A percentile compares a stretch with the other conserved stretches of the same genome.
These are phyloP conservation scores for Globisporangium middletonii DNA, from an alignment of 352 stramenopile species.

Conservation along the genomic window DNA sequence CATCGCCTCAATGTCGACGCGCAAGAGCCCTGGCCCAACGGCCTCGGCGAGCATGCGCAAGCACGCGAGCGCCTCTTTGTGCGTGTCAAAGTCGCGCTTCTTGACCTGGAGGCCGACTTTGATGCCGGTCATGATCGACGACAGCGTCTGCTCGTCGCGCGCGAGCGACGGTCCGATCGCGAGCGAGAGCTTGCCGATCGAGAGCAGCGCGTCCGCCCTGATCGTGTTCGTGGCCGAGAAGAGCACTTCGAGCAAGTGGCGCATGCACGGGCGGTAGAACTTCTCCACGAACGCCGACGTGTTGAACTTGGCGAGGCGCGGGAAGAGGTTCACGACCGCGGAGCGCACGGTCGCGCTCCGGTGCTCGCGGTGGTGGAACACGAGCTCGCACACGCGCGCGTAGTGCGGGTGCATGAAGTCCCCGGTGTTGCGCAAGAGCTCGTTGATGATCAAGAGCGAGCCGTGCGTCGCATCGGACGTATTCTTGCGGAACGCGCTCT, in stretches of 20 bases:
- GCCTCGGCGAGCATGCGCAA: conserved; percentile 78
- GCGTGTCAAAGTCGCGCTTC: conserved; percentile 80
- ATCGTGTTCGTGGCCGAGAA: conserved; percentile 76
- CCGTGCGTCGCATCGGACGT: conserved; percentile 77
- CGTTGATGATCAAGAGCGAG: conserved; percentile 79
- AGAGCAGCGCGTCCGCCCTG: conserved; percentile 71
- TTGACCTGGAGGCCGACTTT: conserved; percentile 78
- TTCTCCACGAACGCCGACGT: conserved; percentile 82
- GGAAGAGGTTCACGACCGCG: conserved; percentile 83
- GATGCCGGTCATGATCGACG: conserved; percentile 83
- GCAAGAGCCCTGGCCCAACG: conserved; percentile 62
- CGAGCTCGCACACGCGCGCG: conserved; percentile 55
- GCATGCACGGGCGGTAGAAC: conserved; percentile 80
- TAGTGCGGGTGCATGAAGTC: conserved; percentile 89
- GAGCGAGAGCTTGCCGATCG: conserved; percentile 78
- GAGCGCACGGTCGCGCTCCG: conserved; percentile 71
- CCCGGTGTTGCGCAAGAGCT: conserved; percentile 80
- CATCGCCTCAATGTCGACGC: conserved; percentile 79
- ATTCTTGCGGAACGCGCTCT: conserved; percentile 65
- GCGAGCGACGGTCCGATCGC: conserved; percentile 72
- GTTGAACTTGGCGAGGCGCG: conserved; percentile 85
- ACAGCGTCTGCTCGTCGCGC: conserved; percentile 72
- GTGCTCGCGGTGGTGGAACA: conserved; percentile 76
- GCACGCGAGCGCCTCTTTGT: conserved; percentile 79
- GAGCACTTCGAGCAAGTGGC: conserved; percentile 76